phyloP scores from a whole-genome alignment of 225 moss, liverwort and hornwort species.

The Pseudoscleropodium purum region DNA sequence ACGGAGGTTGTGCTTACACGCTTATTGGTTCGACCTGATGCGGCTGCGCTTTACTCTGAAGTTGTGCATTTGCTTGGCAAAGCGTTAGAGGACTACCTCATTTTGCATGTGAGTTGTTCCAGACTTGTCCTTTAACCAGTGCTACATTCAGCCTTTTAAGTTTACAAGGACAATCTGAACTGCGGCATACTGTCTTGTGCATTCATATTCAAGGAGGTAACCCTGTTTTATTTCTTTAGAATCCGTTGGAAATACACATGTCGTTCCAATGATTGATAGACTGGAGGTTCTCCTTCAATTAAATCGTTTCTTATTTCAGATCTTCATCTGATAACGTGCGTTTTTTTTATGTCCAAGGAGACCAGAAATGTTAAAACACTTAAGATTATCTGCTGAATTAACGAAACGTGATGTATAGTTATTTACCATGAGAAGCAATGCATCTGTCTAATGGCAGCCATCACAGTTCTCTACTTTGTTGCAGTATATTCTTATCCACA shows the following conservation, averaged over 20 bases:
- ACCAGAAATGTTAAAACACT: neutral
- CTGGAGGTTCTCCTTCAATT: neutral
- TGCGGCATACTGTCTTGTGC: neutral
- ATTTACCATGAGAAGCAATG: neutral
- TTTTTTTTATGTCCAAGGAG: neutral
- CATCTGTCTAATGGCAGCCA: neutral
- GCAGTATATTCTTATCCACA: neutral
- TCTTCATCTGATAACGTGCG: neutral
- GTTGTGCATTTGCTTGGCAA: conserved; percentile 85
- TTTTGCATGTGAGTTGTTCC: conserved; percentile 64
- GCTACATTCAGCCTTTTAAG: neutral
- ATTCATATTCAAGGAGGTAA: neutral
- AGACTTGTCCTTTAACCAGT: neutral
- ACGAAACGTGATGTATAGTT: neutral
- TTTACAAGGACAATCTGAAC: neutral
- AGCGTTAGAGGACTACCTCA: conserved; percentile 86
- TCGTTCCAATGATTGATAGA: neutral
- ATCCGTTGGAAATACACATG: neutral
- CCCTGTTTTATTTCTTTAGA: neutral
- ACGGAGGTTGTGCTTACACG: conserved; percentile 93
- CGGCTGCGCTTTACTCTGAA: conserved; percentile 95
- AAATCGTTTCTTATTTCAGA: neutral
- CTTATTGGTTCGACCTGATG: conserved; percentile 92
- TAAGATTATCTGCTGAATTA: neutral
- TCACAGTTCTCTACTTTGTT: neutral